Percentiles rank a stretch among this genome's conserved stretches.
phyloP scores from a whole-genome alignment of 352 stramenopile species.

The Phytopythium helicoides region DNA sequence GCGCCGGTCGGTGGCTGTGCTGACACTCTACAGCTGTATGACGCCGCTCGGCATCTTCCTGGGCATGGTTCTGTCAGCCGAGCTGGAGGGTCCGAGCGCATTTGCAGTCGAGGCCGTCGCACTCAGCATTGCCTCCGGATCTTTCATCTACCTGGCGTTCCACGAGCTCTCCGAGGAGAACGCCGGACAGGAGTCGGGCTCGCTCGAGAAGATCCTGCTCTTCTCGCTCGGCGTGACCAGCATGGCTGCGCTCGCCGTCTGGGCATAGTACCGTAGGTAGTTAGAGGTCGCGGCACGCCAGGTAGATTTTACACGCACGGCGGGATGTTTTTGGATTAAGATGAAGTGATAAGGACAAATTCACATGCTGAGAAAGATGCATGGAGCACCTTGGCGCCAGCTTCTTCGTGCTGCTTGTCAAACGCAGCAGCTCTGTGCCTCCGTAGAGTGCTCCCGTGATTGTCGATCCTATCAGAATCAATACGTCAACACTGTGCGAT shows the following conservation, averaged over 20 bases:
- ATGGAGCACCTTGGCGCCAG: too few relatives aligned
- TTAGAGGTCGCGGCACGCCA: background rate
- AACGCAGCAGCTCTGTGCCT: too few relatives aligned
- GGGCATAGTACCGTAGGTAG: constrained; percentile 16
- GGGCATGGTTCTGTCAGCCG: constrained; percentile 50
- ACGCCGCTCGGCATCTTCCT: constrained; percentile 58
- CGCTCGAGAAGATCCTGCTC: constrained; percentile 47
- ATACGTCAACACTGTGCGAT: too few relatives aligned
- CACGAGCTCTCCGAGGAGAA: constrained; percentile 64
- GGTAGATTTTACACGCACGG: too few relatives aligned
- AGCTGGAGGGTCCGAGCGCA: constrained; percentile 38
- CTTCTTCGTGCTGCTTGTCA: too few relatives aligned
- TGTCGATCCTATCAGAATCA: too few relatives aligned
- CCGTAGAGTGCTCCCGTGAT: too few relatives aligned
- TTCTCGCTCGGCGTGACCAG: constrained; percentile 42
- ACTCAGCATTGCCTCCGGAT: constrained; percentile 50
- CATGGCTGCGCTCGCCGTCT: constrained; percentile 53
- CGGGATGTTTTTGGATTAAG: too few relatives aligned
- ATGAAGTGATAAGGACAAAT: too few relatives aligned
- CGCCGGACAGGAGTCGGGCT: constrained; percentile 28
- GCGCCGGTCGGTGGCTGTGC: constrained; percentile 42
- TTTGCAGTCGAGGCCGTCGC: constrained; percentile 41
- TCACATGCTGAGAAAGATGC: too few relatives aligned
- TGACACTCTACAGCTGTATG: constrained; percentile 68
- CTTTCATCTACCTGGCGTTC: constrained; percentile 72